Base-by-base conservation (phyloP, 495 filamentous ascomycete species). In the Xylaria acuta region DNA sequence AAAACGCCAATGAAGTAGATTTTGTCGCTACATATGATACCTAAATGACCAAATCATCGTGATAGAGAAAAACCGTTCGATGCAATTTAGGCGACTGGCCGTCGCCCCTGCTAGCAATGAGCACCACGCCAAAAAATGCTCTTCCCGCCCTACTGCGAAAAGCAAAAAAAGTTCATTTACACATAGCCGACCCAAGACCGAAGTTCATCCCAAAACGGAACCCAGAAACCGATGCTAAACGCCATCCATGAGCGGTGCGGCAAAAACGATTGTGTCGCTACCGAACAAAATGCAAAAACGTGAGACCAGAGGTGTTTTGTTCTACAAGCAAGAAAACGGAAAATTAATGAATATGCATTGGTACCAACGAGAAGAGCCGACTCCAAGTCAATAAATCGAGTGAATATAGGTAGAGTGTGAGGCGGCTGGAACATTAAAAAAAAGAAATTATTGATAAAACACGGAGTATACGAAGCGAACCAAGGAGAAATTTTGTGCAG, bases 171-270 rank as follows among this genome's bases (percentile, higher is more conserved):
- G 16, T 40, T 63, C 62, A 72, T 64, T 25, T 54, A 67, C 47
- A 67, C 45, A 20, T 66, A 54, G 27, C 11, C 18, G 1, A 54
- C 47, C 47, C 14, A 18, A 54, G n/a, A 67, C 71, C 71, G 58
- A 70, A 63, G 59, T 36, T 64, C 16, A 8, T 22, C 36, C 64
- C 64, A 7, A 6, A 56, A 12, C n/a, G n/a, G n/a, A n/a, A 38
- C 45, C 64, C n/a, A 27, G 38, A 47, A 47, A 56, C 64, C 69
- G 20, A 75, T 76, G 70, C 73, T 65, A 38, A 65, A 54, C 68
- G 49, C 60, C 67, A n/a, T 40, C 71, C 71, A 70, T 67, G 40
- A 60, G 16, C 58, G 38, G 36, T 62, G 58, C 36, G 58, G 56
- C 40, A 54, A 27, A 38, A 67, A 66, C 25, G 5, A 40, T 62